Conservation (phyloP, 2,329 filamentous ascomycete species). For the Simplicillium aogashimaense region DNA sequence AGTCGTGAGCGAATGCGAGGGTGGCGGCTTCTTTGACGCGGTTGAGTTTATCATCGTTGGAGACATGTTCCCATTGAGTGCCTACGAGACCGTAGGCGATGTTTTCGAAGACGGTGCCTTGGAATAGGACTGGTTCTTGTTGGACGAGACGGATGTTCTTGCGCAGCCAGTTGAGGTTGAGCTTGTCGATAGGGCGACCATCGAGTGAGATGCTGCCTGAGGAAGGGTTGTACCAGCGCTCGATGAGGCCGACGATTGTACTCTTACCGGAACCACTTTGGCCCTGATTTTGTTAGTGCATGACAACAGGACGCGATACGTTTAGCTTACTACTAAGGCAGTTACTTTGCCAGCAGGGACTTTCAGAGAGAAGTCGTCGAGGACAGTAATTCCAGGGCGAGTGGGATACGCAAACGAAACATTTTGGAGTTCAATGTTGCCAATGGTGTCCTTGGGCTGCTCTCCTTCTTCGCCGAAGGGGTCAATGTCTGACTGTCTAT, state of each 20-base stretch:
- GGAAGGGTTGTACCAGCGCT: slow-evolving; percentile 26
- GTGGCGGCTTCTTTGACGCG: slow-evolving; percentile 35
- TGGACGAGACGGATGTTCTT: slow-evolving; percentile 27
- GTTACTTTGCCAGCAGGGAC: slow-evolving; percentile 35
- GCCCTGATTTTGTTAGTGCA: slow-evolving; percentile 12
- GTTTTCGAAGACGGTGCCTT: slow-evolving; percentile 42
- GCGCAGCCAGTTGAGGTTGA: slow-evolving; percentile 28
- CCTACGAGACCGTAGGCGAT: slow-evolving; percentile 39
- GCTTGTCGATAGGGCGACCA: slow-evolving; percentile 18
- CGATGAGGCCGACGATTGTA: slow-evolving; percentile 27
- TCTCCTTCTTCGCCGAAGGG: slow-evolving; percentile 22
- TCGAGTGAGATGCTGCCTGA: slow-evolving; percentile 25
- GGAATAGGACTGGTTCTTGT: slow-evolving; percentile 33
- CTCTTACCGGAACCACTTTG: slow-evolving; percentile 28
- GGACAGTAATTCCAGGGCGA: slow-evolving; percentile 28
- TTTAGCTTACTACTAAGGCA: slow-evolving; percentile 30
- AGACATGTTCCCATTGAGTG: slow-evolving; percentile 24
- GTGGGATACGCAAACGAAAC: slow-evolving; percentile 35
- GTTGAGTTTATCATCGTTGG: slow-evolving; percentile 29
- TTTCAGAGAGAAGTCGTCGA: slow-evolving; percentile 29
- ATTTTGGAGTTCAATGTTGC: slow-evolving; percentile 26
- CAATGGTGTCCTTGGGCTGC: slow-evolving; percentile 16
- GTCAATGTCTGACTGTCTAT: slow-evolving; percentile 24
- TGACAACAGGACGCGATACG: too few relatives aligned
- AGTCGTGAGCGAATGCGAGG: slow-evolving; percentile 40